phyloP scores from a whole-genome alignment of 305 asterid species.

The Rubia peregrina region DNA sequence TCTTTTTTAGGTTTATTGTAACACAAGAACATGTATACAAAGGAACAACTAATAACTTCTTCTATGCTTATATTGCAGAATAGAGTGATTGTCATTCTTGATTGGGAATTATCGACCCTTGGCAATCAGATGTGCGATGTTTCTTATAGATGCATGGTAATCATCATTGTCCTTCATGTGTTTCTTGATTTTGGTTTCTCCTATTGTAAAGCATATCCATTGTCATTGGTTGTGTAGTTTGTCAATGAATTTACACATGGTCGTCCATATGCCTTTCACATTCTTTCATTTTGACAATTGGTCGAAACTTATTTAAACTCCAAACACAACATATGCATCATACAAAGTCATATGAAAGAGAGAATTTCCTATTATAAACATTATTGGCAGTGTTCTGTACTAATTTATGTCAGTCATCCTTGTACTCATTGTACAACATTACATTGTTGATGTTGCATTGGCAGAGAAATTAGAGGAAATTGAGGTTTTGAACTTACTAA shows the following conservation, averaged over 20 bases:
- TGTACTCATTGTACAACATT: slow-evolving; percentile 45
- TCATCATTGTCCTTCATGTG: slow-evolving; percentile 4
- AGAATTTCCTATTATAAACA: not conserved
- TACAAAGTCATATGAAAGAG: not conserved
- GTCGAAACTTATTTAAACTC: not conserved
- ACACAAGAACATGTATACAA: not conserved
- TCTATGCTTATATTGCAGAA: slow-evolving; percentile 45
- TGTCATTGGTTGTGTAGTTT: too few relatives aligned
- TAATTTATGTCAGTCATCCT: slow-evolving; percentile 15
- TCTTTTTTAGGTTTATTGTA: not conserved
- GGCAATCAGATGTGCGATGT: slow-evolving; percentile 98
- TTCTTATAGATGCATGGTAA: slow-evolving; percentile 90
- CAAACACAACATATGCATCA: not conserved
- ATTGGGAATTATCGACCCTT: slow-evolving; percentile 93
- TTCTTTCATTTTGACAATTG: not conserved
- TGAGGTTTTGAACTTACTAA: slow-evolving; percentile 49
- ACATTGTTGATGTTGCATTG: slow-evolving; percentile 51
- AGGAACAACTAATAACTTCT: not conserved
- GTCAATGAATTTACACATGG: too few relatives aligned
- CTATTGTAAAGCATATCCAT: not conserved
- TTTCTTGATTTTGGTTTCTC: not conserved
- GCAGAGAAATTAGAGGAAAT: slow-evolving; percentile 37
- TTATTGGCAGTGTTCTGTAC: not conserved
- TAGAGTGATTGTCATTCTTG: slow-evolving; percentile 87
- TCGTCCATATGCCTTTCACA: too few relatives aligned